Percentiles rank a stretch among this genome's conserved stretches.
Conservation (phyloP, 768 basidiomycete genomes). For the Hygrophorus russula region DNA sequence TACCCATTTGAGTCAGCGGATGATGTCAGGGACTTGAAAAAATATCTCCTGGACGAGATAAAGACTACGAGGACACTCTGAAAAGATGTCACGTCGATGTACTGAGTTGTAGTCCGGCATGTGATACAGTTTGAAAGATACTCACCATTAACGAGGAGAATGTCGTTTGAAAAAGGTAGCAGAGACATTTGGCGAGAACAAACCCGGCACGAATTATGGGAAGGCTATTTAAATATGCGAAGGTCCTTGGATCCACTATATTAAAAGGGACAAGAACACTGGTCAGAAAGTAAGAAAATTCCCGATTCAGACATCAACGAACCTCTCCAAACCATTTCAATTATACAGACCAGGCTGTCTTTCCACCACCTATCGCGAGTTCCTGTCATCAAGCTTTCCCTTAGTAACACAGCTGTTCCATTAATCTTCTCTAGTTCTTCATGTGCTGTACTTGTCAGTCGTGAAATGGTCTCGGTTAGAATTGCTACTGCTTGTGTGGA, state of each 20-base stretch:
- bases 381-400: constrained; percentile 16
- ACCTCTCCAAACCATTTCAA: constrained; percentile 7
- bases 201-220: constrained; percentile 17
- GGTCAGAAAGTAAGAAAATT: constrained; percentile 2
- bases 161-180: constrained; percentile 19
- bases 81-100: neutral
- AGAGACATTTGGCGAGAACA: constrained; percentile 15
- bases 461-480: constrained; percentile 24
- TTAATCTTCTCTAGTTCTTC: constrained; percentile 37
- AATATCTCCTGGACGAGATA: constrained; percentile 17
- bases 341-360: constrained; percentile 2
- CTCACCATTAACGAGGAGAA: constrained; percentile 33
- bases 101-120: constrained; percentile 4
- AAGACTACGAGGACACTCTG: constrained; percentile 27
- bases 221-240: constrained; percentile 16
- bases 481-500: constrained; percentile 21
- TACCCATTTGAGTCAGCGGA: too few species aligned
- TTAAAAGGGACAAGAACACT: constrained; percentile 1
- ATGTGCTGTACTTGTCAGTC: constrained; percentile 27
- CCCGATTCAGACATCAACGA: constrained; percentile 3
- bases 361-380: constrained; percentile 1
- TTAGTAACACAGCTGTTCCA: constrained; percentile 25
- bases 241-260: constrained; percentile 18
- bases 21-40: neutral
- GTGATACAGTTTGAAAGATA: neutral